Evolutionary conservation across 1,284 basidiomycete species (phyloP).

Genomic region (Malassezia psittaci): DNA sequence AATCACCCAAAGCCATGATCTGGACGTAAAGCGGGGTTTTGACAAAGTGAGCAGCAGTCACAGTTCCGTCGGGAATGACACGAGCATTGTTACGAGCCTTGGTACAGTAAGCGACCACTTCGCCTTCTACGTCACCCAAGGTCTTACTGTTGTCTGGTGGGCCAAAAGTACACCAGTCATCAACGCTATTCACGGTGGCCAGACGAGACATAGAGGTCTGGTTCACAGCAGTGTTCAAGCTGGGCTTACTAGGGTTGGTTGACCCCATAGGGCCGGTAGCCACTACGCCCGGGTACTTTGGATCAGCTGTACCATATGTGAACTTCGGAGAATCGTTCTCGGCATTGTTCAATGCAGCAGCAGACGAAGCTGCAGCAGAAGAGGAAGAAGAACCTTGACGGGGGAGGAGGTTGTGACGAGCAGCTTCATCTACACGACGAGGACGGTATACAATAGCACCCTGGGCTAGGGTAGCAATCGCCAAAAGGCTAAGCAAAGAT

Average conservation of each 20-base stretch:
- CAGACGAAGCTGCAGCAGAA: constrained; percentile 1
- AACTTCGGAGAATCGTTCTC: constrained; percentile 23
- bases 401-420: background rate
- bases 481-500: background rate
- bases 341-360: background rate
- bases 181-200: constrained; percentile 40
- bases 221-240: constrained; percentile 41
- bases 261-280: constrained; percentile 26
- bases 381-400: constrained; percentile 1
- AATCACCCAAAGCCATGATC: constrained; percentile 50
- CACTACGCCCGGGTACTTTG: constrained; percentile 32
- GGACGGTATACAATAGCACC: background rate
- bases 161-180: constrained; percentile 48
- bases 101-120: constrained; percentile 66
- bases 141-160: constrained; percentile 49
- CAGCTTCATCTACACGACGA: background rate
- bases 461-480: background rate
- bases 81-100: constrained; percentile 49
- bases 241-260: constrained; percentile 37
- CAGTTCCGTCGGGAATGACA: constrained; percentile 46
- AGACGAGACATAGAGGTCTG: constrained; percentile 41
- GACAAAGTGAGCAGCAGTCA: constrained; percentile 45
- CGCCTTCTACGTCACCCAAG: constrained; percentile 60
- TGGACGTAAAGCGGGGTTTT: constrained; percentile 50
- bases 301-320: constrained; percentile 30